phyloP scores from a whole-genome alignment of 306 rosid genomes.

The Citrullus colocynthis region DNA sequence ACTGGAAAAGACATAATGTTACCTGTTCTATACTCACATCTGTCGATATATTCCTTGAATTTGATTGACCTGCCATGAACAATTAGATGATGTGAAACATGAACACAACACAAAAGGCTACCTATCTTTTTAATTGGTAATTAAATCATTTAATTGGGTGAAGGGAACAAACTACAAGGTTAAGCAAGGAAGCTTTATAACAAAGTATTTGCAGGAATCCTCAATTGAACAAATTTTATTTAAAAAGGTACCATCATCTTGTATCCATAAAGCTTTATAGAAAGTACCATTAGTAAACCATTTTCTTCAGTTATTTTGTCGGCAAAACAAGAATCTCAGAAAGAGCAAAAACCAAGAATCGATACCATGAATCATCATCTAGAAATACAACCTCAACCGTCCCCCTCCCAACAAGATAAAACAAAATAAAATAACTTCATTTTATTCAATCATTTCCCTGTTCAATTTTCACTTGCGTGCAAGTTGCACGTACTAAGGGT shows the following conservation, averaged over 20 bases:
- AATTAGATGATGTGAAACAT: not conserved
- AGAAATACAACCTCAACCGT: not conserved
- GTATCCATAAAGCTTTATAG: not conserved
- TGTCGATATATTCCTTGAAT: slow-evolving; percentile 46
- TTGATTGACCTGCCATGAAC: slow-evolving; percentile 43
- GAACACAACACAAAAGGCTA: not conserved
- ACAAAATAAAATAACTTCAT: not conserved
- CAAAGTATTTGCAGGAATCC: not conserved
- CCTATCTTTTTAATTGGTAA: not conserved
- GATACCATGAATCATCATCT: not conserved
- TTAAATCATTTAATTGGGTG: not conserved
- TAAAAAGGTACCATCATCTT: not conserved
- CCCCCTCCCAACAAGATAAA: not conserved
- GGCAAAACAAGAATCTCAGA: not conserved
- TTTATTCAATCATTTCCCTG: not conserved
- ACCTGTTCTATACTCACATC: slow-evolving; percentile 74
- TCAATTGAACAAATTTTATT: not conserved
- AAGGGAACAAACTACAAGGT: not conserved
- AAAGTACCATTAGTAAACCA: not conserved
- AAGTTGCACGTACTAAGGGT: not conserved
- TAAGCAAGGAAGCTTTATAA: not conserved
- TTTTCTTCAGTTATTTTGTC: not conserved
- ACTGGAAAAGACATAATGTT: slow-evolving; percentile 11
- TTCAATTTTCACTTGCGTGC: not conserved
- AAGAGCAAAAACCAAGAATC: not conserved